Base-by-base conservation (phyloP, 768 basidiomycete species). In the Termitomyces sp. region DNA sequence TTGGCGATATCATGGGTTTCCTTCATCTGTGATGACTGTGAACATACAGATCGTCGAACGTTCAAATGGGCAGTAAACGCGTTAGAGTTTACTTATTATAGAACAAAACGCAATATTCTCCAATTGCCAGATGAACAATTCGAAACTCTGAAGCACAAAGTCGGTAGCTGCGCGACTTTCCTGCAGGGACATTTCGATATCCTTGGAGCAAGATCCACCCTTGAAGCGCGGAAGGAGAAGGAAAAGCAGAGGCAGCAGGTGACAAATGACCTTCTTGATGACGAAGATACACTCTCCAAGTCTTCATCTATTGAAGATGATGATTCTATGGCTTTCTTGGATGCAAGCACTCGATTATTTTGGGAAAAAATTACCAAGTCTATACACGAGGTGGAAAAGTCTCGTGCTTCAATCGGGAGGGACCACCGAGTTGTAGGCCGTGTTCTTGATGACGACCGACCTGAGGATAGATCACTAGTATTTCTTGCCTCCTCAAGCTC, bases 61-160 rank as follows among this genome's bases (percentile, higher is more conserved):
- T 99, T 99, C 80, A 89, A 91, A 67, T 98, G 95, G 95, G 95
- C 97, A 8, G 94, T 99, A 52, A 91, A 88, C 56, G 95, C 97
- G 2, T 82, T 99, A 30, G 94, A 97, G 67, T 98, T 94, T 67
- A 87, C 94, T 1, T 83, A 92, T 57, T 82, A 87, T 58, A 87
- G 95, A 54, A 98, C 94, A 14, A 82, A 87, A 61, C 85, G 91
- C 54, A 91, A 89, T 68, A 98, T 99, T 63, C 79, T 97, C 11
- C 87, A 95, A 25, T 80, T 98, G 51, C 88, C 91, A 12, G 82
- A 84, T 56, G 84, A 88, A 57, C 92, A 99, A 70, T 99, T 99
- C 68, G 85, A 90, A 65, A 82, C 91, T 74, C 77, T 99, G 34
- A 83, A 91, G 44, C 86, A 89, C 63, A 94, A 93, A 70, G 95